Base-by-base conservation (phyloP, 2,329 filamentous ascomycete genomes). In the Endoconidiophora laricicola region DNA sequence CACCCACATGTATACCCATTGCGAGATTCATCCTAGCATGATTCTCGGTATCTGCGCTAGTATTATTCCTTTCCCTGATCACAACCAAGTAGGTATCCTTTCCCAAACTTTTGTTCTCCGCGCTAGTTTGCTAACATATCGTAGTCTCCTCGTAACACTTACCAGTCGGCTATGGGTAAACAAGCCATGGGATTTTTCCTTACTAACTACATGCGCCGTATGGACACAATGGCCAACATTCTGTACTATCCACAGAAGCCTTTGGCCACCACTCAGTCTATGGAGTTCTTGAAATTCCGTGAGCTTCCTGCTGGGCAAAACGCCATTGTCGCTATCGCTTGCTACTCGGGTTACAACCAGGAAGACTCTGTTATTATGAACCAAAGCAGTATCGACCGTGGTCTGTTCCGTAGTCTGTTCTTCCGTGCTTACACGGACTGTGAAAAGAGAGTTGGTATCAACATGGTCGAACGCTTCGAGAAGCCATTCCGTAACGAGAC, bases 311-410 rank as follows among this genome's bases (percentile, higher is more conserved):
- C 91, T 14, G 91, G 91, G 2, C 91, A 98, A 64, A 98, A 98
- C 60, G 91, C 91, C 18, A 98, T 98, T 59, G 91, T 98, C 10
- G 93, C 91, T 39, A 98, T 98, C 66, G 81, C 87, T 53, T 93
- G 85, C 64, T 98, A 98, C 68, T 94, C 88, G 49, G 91, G 91
- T 54, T 98, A 98, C 72, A 98, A 98, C 66, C 93, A 98, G 65
- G 91, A 98, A 86, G 91, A 98, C 79, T 98, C 91, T 57, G 90
- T 98, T 57, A 94, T 98, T 60, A 96, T 98, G 91, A 98, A 98
- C 66, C 91, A 98, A 69, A 95, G 87, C 69, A 94, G 87, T 66
- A 96, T 98, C 60, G 91, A 98, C 65, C 84, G 91, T 61, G 91
- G 91, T 55, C 73, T 98, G 3, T 98, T 98, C 81, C 79, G 93